A percentile compares a stretch with the other conserved stretches of the same genome.
Evolutionary conservation across 345 rosid genomes (phyloP).

Genomic region (Pseudoturritis turrita): DNA sequence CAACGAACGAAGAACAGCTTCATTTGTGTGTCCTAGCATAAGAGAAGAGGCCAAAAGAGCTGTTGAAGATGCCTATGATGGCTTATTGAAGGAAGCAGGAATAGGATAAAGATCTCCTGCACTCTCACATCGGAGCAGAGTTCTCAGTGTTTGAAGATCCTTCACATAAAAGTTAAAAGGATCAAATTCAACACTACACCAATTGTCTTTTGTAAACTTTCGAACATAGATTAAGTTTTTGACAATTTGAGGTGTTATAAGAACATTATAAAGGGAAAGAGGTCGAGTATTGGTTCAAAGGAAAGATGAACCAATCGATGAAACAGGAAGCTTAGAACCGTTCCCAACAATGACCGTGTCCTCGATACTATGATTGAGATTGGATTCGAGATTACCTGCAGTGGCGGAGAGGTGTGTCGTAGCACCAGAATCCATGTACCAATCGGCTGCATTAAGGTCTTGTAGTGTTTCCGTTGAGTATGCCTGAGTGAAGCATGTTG

Average conservation of each 20-base stretch:
- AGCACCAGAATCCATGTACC: no score
- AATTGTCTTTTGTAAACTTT: background rate
- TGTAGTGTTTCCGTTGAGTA: no score
- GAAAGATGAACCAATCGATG: no score
- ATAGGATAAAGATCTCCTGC: background rate
- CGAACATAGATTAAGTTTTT: background rate
- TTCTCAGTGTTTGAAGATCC: background rate
- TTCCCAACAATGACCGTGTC: no score
- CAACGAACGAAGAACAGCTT: no score
- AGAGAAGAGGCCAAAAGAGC: background rate
- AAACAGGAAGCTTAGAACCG: no score
- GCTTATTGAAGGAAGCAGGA: background rate
- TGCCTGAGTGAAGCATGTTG: no score
- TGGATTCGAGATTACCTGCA: no score
- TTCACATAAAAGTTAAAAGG: background rate
- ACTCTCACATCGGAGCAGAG: background rate
- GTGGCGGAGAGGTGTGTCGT: no score
- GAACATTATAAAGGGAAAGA: background rate
- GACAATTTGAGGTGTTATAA: background rate
- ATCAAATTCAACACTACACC: background rate
- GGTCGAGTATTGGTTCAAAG: background rate
- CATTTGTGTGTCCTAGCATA: background rate
- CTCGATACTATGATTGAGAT: no score
- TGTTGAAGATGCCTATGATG: background rate
- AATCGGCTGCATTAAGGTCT: no score